A percentile compares a stretch with the other conserved stretches of the same genome.
These are phyloP conservation scores for Globisporangium recalcitrans DNA, from an alignment of 352 stramenopile species.

Conservation along the genomic window DNA sequence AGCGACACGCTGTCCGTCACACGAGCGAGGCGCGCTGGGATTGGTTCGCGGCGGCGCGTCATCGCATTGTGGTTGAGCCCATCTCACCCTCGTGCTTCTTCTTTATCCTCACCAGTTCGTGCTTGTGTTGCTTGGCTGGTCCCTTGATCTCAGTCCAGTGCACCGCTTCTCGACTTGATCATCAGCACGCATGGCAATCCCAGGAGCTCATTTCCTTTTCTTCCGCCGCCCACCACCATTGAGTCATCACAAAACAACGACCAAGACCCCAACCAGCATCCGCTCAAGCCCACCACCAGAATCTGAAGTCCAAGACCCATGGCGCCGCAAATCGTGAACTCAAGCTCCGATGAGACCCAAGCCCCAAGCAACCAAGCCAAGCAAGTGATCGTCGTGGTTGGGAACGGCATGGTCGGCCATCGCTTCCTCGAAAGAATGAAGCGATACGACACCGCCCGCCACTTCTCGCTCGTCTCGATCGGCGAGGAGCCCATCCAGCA, in stretches of 20 bases:
- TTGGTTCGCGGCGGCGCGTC: slow-evolving; percentile 27
- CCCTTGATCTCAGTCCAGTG: neutral
- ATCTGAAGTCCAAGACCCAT: neutral
- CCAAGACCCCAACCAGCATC: neutral
- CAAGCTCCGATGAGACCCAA: slow-evolving; percentile 3
- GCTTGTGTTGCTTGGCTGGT: neutral
- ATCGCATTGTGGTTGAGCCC: slow-evolving; percentile 5
- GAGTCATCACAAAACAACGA: slow-evolving; percentile 17
- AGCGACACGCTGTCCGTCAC: slow-evolving; percentile 10
- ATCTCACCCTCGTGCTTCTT: neutral
- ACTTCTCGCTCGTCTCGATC: slow-evolving; percentile 85
- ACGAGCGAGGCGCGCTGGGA: neutral
- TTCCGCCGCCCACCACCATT: slow-evolving; percentile 6
- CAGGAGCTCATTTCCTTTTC: slow-evolving; percentile 14
- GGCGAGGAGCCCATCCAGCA: slow-evolving; percentile 88
- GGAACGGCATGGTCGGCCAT: slow-evolving; percentile 90
- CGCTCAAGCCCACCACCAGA: slow-evolving; percentile 9
- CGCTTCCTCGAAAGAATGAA: slow-evolving; percentile 81
- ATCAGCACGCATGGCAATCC: neutral
- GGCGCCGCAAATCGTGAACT: slow-evolving; percentile 7
- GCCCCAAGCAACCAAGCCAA: slow-evolving; percentile 6
- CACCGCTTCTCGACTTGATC: neutral
- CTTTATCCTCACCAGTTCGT: neutral
- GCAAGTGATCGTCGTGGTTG: slow-evolving; percentile 84
- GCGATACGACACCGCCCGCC: slow-evolving; percentile 50